Conservation (phyloP, 2,329 filamentous ascomycete genomes). For the Aspergillus vadensis region DNA sequence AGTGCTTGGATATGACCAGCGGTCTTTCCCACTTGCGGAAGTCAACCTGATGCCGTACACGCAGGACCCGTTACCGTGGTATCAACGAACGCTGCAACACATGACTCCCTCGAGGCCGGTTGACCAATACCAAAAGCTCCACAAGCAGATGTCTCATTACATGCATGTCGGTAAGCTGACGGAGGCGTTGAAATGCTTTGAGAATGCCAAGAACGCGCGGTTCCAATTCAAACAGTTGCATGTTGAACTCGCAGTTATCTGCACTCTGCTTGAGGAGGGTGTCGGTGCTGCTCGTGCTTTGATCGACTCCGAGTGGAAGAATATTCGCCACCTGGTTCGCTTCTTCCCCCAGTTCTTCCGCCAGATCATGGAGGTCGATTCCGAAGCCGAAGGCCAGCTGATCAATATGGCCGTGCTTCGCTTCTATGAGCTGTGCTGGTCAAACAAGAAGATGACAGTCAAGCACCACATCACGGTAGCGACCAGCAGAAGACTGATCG, state of each 20-base stretch:
- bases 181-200: constrained; percentile 35
- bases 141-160: constrained; percentile 40
- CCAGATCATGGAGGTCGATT: constrained; percentile 32
- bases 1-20: constrained; percentile 40
- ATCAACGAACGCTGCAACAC: constrained; percentile 32
- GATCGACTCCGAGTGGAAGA: constrained; percentile 34
- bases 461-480: constrained; percentile 41
- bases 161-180: constrained; percentile 40
- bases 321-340: constrained; percentile 25
- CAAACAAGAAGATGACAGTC: constrained; percentile 32
- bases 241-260: constrained; percentile 40
- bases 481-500: constrained; percentile 33
- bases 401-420: constrained; percentile 41
- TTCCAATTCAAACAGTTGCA: constrained; percentile 37
- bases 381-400: constrained; percentile 26
- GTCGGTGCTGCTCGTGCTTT: constrained; percentile 33
- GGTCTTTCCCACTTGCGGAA: constrained; percentile 30
- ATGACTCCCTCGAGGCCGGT: constrained; percentile 32
- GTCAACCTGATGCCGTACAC: constrained; percentile 30
- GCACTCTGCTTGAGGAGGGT: constrained; percentile 37
- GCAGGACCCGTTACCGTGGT: constrained; percentile 28
- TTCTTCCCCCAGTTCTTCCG: constrained; percentile 41
- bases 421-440: constrained; percentile 42
- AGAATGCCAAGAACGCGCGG: constrained; percentile 31
- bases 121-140: constrained; percentile 37